Percentiles rank a stretch among this genome's conserved stretches.
phyloP scores from a whole-genome alignment of 2,329 filamentous ascomycete species.

The Aureobasidium subglaciale region DNA sequence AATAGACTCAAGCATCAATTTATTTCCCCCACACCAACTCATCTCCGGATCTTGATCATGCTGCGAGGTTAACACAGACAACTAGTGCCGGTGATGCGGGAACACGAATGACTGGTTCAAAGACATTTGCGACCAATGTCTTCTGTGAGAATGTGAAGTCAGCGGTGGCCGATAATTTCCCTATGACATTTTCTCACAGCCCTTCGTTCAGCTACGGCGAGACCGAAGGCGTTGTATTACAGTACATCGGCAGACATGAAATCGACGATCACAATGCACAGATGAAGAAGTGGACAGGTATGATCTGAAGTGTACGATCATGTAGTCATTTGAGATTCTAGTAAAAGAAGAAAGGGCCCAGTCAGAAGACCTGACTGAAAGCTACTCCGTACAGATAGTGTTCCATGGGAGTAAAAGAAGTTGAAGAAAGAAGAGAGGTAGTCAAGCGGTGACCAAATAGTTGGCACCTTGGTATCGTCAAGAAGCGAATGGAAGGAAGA shows the following conservation, averaged over 20 bases:
- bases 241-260: not conserved
- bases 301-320: not conserved
- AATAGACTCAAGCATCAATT: not conserved
- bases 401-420: not conserved
- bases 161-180: not conserved
- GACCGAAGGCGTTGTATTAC: not conserved
- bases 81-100: not conserved
- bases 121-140: not conserved
- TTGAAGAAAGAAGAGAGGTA: not conserved
- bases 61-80: not conserved
- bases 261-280: not conserved
- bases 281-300: not conserved
- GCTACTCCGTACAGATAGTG: not conserved
- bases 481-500: conserved; percentile 5
- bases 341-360: conserved; percentile 7
- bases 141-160: not conserved
- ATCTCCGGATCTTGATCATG: not conserved
- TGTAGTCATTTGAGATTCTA: conserved; percentile 4
- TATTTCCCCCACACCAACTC: not conserved
- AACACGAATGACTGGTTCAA: not conserved
- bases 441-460: not conserved
- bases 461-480: conserved; percentile 11
- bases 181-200: not conserved
- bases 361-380: not conserved
- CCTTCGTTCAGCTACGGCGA: not conserved